These are phyloP conservation scores for Penicillium flavigenum DNA, from an alignment of 495 filamentous ascomycete species.

Conservation along the genomic window DNA sequence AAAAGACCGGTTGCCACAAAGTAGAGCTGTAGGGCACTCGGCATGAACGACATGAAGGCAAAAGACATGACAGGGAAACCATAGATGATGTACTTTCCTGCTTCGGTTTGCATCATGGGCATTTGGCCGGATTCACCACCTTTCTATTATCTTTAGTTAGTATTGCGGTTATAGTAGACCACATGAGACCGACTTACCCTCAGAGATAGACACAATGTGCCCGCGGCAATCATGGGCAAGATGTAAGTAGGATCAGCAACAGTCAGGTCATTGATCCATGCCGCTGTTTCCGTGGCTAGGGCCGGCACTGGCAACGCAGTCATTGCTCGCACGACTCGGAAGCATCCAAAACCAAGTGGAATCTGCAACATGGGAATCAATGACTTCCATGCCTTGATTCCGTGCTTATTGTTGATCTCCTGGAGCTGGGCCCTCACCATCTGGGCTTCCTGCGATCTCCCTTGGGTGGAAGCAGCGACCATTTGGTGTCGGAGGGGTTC, in stretches of 20 bases:
- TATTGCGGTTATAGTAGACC: background rate
- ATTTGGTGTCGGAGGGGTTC: conserved; percentile 42
- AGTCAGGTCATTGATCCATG: conserved; percentile 82
- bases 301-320: conserved; percentile 73
- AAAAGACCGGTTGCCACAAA: conserved; percentile 61
- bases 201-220: conserved; percentile 52
- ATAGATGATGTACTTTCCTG: conserved; percentile 51
- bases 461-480: conserved; percentile 31
- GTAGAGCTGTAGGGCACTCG: conserved; percentile 69
- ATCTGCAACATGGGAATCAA: conserved; percentile 63
- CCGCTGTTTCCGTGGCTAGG: conserved; percentile 62
- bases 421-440: conserved; percentile 45
- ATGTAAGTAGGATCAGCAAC: conserved; percentile 71
- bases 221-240: conserved; percentile 59
- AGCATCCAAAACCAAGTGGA: conserved; percentile 75
- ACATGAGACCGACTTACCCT: conserved; percentile 48
- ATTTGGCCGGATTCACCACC: conserved; percentile 52
- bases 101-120: conserved; percentile 30
- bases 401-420: conserved; percentile 50
- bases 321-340: conserved; percentile 75
- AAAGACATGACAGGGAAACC: conserved; percentile 62
- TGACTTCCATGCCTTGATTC: conserved; percentile 51
- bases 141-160: conserved; percentile 34
- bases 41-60: conserved; percentile 60
- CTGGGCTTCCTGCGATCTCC: conserved; percentile 46